Percentiles rank a stretch among this genome's conserved stretches.
Conservation (phyloP, 768 basidiomycete species). For the Agrocybe praecox region DNA sequence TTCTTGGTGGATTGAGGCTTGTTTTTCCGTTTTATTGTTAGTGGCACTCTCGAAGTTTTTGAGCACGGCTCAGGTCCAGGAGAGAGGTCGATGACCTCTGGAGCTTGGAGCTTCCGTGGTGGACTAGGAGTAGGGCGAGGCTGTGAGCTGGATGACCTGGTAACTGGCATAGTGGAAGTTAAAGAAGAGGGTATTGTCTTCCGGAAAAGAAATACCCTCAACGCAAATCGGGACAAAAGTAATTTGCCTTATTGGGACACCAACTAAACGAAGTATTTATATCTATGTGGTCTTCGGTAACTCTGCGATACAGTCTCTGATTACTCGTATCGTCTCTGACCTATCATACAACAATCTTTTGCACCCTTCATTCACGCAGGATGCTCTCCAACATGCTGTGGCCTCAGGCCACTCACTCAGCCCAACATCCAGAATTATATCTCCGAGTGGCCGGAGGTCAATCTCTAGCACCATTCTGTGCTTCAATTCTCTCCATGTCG, state of each 20-base stretch:
- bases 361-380: slow-evolving; percentile 49
- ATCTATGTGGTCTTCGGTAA: slow-evolving; percentile 35
- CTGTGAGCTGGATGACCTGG: slow-evolving; percentile 23
- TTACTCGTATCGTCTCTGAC: slow-evolving; percentile 51
- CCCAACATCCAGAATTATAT: slow-evolving; percentile 52
- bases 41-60: slow-evolving; percentile 14
- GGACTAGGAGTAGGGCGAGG: slow-evolving; percentile 15
- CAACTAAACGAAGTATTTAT: neutral
- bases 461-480: slow-evolving; percentile 57
- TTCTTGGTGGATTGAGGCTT: slow-evolving; percentile 16
- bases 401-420: slow-evolving; percentile 59
- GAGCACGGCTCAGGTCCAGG: slow-evolving; percentile 36
- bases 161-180: slow-evolving; percentile 28
- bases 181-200: slow-evolving; percentile 5
- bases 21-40: slow-evolving; percentile 6
- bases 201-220: neutral
- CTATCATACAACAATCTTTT: slow-evolving; percentile 58
- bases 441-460: slow-evolving; percentile 59
- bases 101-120: slow-evolving; percentile 2
- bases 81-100: slow-evolving; percentile 18
- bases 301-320: slow-evolving; percentile 53
- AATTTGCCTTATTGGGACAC: slow-evolving; percentile 15
- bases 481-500: slow-evolving; percentile 68
- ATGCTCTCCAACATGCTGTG: slow-evolving; percentile 61
- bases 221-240: neutral